Base-by-base conservation (phyloP, 2,329 filamentous ascomycete genomes). In the Onygenales sp. region DNA sequence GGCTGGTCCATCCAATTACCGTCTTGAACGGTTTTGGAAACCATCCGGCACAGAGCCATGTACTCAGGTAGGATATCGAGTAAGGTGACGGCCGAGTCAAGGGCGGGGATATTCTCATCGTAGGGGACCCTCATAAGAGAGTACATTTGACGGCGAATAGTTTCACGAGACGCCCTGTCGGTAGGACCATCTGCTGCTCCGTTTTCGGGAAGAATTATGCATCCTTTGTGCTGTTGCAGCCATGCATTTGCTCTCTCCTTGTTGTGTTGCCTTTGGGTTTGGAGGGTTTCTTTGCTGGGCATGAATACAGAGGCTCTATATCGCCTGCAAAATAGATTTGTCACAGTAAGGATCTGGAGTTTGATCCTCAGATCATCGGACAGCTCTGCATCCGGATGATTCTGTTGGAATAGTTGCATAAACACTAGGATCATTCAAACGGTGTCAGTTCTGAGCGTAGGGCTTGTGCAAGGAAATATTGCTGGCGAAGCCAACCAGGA, bases 51-150 rank as follows among this genome's bases (percentile, higher is more conserved):
- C 2, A 81, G 64, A 32, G 69, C 63, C 59, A 80, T 69, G 61
- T 81, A 79, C 4, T 73, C 63, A 2, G 75, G 69, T 2, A 78
- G 64, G 5, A 78, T 64, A 46, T 74, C 71, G 0, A 70, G 60
- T 7, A 76, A 59, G 2, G 64, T 69, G 52, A 61, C 66, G 41
- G 54, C 59, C 3, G 44, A 53, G 21, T 39, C 13, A 1, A 31
- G 35, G 6, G 62, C 55, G 41, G 58, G 55, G 3, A 47, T 55
- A 1, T 60, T 58, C 44, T 64, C 59, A 51, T 64, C 39, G 17
- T 27, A 51, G 6, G 62, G 60, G 1, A 65, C 60, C 42, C 67
- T 64, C 53, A 67, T 57, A 43, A 56, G 63, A 56, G 43, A 64
- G 57, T 50, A 64, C 59, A 45, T 63, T 57, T 53, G 61, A 53